A percentile compares a stretch with the other conserved stretches of the same genome.
phyloP scores from a whole-genome alignment of 139 green algal species.

The Auxenochlorella protothecoides region DNA sequence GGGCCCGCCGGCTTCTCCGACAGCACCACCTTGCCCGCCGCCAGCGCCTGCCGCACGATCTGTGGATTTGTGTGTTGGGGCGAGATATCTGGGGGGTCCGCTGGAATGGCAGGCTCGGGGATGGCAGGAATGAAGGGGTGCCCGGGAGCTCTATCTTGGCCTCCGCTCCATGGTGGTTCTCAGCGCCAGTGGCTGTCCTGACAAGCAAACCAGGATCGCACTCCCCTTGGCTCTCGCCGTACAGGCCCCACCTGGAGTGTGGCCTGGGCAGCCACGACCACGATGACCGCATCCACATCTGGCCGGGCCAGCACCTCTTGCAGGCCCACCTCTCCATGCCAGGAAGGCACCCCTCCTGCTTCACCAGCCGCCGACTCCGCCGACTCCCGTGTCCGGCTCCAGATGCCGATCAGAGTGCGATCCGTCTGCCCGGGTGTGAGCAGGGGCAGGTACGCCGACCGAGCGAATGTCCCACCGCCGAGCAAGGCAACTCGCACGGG shows the following conservation, averaged over 20 bases:
- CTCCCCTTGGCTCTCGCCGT: background rate
- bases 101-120: background rate
- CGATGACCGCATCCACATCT: constrained; percentile 1
- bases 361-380: too few relatives aligned
- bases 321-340: constrained; percentile 6
- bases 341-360: background rate
- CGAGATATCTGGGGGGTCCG: too few relatives aligned
- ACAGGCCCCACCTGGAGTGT: background rate
- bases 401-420: too few relatives aligned
- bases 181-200: background rate
- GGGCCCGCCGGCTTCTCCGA: constrained; percentile 9
- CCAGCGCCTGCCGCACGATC: too few relatives aligned
- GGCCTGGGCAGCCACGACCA: constrained; percentile 4
- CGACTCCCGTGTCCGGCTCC: too few relatives aligned
- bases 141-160: background rate
- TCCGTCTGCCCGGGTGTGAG: too few relatives aligned
- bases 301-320: background rate
- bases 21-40: constrained; percentile 12
- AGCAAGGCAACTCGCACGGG: too few relatives aligned
- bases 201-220: background rate
- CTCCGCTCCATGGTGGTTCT: background rate
- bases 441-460: too few relatives aligned
- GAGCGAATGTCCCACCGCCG: too few relatives aligned
- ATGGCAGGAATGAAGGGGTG: background rate
- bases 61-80: too few relatives aligned